Evolutionary conservation across 352 stramenopile species (phyloP), one percentile per base, ranked within the genome.

Genomic region (Phytophthora crassamura): DNA sequence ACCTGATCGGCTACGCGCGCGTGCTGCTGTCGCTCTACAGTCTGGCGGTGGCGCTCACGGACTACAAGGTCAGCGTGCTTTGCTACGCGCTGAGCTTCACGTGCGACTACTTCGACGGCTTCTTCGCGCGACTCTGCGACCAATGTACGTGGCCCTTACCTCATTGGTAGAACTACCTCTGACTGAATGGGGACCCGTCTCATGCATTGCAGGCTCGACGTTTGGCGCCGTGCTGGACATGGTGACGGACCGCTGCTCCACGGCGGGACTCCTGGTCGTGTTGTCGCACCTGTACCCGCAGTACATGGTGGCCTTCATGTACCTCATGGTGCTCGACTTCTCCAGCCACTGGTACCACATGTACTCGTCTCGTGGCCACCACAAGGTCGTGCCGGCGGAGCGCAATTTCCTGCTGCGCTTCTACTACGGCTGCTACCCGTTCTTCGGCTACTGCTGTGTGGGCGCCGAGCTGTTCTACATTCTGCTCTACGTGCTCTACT

Each of bases 341-440:
- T 91, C 91, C 36, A 98, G 93, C 69, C 97, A 99, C 79, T 99
- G 97, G 97, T 98, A 95, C 75, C 97, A 99, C 89, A 99, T 99
- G 89, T 98, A 98, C 77, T 96, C 89, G 61, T 97, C 82, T 11
- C 83, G 87, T 41, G 83, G 91, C 49, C 97, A 99, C 87, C 97
- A 99, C 81, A 99, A 99, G 85, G 82, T 84, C 8, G 89, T 96
- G 15, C 80, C 93, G 14, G 85, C 83, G 0, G 88, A 97, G 64
- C 82, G 95, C 69, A 98, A 99, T 78, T 88, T 98, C 54, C 75
- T 99, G 39, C 84, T 99, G 55, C 85, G 94, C 51, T 90, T 98
- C 71, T 98, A 97, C 78, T 98, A 98, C 75, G 86, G 83, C 57
- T 86, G 80, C 63, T 98, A 98, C 72, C 78, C 89, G 52, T 90